phyloP scores from a whole-genome alignment of 208 protist species.

The Lotmaria passim region DNA sequence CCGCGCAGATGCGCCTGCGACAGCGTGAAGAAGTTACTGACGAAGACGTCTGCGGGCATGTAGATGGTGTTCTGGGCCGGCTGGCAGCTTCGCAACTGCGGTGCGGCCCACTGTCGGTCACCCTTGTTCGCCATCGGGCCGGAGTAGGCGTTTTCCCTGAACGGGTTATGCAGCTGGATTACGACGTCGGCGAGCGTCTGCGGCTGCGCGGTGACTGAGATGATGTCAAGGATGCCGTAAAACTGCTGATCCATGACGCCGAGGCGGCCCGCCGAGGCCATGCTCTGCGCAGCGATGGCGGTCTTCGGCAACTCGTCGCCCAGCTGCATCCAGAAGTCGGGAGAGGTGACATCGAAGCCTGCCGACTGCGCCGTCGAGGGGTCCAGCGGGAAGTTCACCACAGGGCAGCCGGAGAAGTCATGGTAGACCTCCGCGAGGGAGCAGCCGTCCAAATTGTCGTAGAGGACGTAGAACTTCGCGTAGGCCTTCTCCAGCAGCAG shows the following conservation, averaged over 20 bases:
- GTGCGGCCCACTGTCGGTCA: slow-evolving; percentile 51
- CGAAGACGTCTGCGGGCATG: slow-evolving; percentile 62
- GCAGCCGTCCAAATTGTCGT: slow-evolving; percentile 60
- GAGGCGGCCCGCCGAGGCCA: slow-evolving; percentile 27
- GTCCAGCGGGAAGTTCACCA: slow-evolving; percentile 46
- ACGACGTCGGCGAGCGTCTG: slow-evolving; percentile 47
- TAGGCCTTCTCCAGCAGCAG: slow-evolving; percentile 84
- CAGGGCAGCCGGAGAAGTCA: slow-evolving; percentile 64
- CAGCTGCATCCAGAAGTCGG: slow-evolving; percentile 63
- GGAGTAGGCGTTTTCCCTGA: slow-evolving; percentile 44
- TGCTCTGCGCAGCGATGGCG: slow-evolving; percentile 35
- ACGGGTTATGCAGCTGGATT: slow-evolving; percentile 70
- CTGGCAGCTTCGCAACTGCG: slow-evolving; percentile 25
- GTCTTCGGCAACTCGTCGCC: slow-evolving; percentile 37
- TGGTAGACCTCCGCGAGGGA: slow-evolving; percentile 62
- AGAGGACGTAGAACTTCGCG: slow-evolving; percentile 80
- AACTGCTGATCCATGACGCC: slow-evolving; percentile 49
- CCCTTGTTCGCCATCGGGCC: slow-evolving; percentile 60
- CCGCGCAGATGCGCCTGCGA: slow-evolving; percentile 48
- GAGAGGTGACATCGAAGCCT: slow-evolving; percentile 38
- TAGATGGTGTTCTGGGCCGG: slow-evolving; percentile 51
- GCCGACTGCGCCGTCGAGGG: slow-evolving; percentile 27
- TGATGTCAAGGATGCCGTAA: slow-evolving; percentile 65
- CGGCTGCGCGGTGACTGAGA: slow-evolving; percentile 27
- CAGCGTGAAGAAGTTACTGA: slow-evolving; percentile 46